Conservation (phyloP, 2,329 filamentous ascomycete species). For the Aureobasidium sp. region DNA sequence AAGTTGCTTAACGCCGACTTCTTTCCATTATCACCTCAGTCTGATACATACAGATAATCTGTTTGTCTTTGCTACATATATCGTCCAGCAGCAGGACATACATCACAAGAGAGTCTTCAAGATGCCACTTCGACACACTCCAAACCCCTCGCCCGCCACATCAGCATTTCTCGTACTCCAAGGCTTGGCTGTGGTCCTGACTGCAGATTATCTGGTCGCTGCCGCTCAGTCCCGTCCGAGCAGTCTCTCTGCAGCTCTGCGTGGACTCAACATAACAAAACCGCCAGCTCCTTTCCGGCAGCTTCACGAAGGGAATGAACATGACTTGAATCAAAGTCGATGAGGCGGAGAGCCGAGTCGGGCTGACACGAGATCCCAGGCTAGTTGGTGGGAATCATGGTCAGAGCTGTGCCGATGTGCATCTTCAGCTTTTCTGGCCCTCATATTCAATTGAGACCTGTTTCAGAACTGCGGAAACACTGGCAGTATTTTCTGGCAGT, state of each 20-base stretch:
- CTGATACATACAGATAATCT: background rate
- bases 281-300: background rate
- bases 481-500: background rate
- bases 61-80: background rate
- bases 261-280: background rate
- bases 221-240: background rate
- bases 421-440: background rate
- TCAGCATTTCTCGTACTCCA: constrained; percentile 29
- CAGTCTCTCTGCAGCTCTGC: constrained; percentile 1
- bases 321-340: background rate
- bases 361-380: background rate
- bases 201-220: constrained; percentile 5
- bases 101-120: background rate
- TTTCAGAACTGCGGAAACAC: background rate
- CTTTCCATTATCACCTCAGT: background rate
- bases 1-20: background rate
- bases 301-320: background rate
- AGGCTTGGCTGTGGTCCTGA: constrained; percentile 28
- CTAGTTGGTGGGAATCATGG: background rate
- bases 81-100: background rate
- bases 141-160: constrained; percentile 24
- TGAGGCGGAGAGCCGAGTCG: background rate
- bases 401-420: background rate
- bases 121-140: constrained; percentile 23
- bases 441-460: background rate